phyloP scores from a whole-genome alignment of 768 basidiomycete species.

The Lactifluus piperatus region DNA sequence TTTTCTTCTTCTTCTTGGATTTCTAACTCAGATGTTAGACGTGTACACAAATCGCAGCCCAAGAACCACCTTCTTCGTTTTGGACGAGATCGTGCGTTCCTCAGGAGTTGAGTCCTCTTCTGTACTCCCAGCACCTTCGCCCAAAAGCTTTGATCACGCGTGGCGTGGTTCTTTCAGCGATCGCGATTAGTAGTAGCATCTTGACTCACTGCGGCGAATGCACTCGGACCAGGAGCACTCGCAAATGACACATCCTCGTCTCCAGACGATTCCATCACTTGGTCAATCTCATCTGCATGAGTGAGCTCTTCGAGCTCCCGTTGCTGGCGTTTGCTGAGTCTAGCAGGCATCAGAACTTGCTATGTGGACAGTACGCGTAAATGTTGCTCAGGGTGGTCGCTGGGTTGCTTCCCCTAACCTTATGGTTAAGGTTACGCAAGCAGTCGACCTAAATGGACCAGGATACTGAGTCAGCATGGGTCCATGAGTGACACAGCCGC shows the following conservation, averaged over 20 bases:
- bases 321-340: slow-evolving; percentile 80
- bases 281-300: slow-evolving; percentile 34
- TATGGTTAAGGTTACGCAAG: too few species aligned
- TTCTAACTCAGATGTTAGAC: slow-evolving; percentile 16
- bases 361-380: neutral
- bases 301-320: slow-evolving; percentile 76
- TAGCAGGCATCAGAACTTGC: slow-evolving; percentile 46
- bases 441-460: neutral
- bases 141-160: slow-evolving; percentile 11
- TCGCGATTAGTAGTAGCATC: neutral
- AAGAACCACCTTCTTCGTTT: slow-evolving; percentile 20
- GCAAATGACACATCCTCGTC: slow-evolving; percentile 19
- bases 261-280: slow-evolving; percentile 29
- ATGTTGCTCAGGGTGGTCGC: too few species aligned
- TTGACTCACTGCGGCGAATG: slow-evolving; percentile 19
- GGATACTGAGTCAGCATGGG: slow-evolving; percentile 4
- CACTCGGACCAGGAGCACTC: neutral
- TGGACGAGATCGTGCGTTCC: neutral
- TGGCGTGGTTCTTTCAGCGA: neutral
- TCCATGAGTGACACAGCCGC: slow-evolving; percentile 17
- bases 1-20: slow-evolving; percentile 37
- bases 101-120: slow-evolving; percentile 6
- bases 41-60: neutral
- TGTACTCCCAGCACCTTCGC: neutral
- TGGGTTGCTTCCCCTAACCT: too few species aligned